Base-by-base conservation (phyloP, 768 basidiomycete species). In the Naganishia onofrii region DNA sequence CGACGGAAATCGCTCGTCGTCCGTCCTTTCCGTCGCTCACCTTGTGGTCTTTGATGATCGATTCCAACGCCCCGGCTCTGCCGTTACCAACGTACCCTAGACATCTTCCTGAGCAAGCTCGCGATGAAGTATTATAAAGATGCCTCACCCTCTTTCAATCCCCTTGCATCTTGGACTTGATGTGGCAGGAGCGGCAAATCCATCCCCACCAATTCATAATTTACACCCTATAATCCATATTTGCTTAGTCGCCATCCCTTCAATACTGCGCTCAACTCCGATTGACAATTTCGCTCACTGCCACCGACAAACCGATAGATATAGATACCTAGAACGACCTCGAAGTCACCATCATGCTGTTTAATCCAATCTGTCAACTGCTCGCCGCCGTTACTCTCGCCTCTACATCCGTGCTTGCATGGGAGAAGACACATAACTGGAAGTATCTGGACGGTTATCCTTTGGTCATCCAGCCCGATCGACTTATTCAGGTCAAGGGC, bases 391-490 rank as follows among this genome's bases (percentile, higher is more conserved):
- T 56, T 17, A 32, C 55, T 4, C 31, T 32, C 31, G 55, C 55
- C 19, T 56, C 55, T 1, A 56, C 29, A 26, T 56, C 55, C 9
- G 55, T 56, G 26, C 55, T 56, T 7, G 55, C 55, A 6, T 56
- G 55, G 55, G 55, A 56, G 17, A 56, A 56, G 55, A 56, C 55
- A 3, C 55, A 56, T 32, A 56, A 56, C 55, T 56, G 55, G 55
- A 56, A 17, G 31, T 56, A 56, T 29, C 15, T 56, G 55, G 55
- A 56, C n/a, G 55, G 55, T 3, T 56, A 56, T n/a, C 55, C 55
- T 3, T 17, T 56, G 26, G 55, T 56, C 21, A 56, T 56, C 32
- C 55, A 56, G 31, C 55, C 55, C 26, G 55, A 56, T 21, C 23
- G 55, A 32, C 32, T 56, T 10, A 56, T 56, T 15, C 31, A 56